Evolutionary conservation across 2,329 filamentous ascomycete genomes (phyloP), one percentile per base, ranked within the genome.

Genomic region (Bretziella fagacearum): DNA sequence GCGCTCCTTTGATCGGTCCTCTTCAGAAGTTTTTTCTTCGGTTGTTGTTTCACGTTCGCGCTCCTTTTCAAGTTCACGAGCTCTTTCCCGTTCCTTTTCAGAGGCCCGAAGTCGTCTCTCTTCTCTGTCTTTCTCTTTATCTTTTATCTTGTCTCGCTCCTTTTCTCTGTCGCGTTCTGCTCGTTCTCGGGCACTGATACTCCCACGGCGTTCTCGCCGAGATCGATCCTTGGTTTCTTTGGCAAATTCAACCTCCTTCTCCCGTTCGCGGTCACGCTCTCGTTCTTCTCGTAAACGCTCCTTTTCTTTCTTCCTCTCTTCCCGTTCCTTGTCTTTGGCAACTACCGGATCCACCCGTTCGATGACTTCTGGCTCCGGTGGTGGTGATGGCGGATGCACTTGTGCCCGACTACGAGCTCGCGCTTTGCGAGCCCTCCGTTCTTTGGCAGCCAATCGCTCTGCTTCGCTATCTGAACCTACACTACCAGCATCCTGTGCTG

Each of bases 281-380:
- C 51, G 33, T 32, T 52, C 22, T 10, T 35, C 42, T 15, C 48
- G 48, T 17, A 23, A 26, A 37, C 52, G 2, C 41, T 51, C 6
- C 51, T 51, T 46, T 49, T 51, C 22, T 52, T 51, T 20, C 30
- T 35, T 48, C 44, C 52, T 44, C 51, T 53, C 54, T 53, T 52
- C 47, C 10, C 50, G 35, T 23, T 50, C 44, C 13, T 29, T 39
- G 26, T 43, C 37, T 40, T 20, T 48, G 32, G 15, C 36, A 35
- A 22, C 40, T 40, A 32, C 13, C 23, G 35, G 35, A 20, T 44
- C 45, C 4, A 25, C 41, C 13, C 48, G 35, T 17, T 47, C 44
- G 15, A 32, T 26, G 10, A 18, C 27, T 43, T 43, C 25, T 13
- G 50, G 50, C 18, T 51, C 50, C 22, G 46, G 40, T 5, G 44